phyloP scores from a whole-genome alignment of 108 stramenopile species.

The Pseudonitzschia multistriata region DNA sequence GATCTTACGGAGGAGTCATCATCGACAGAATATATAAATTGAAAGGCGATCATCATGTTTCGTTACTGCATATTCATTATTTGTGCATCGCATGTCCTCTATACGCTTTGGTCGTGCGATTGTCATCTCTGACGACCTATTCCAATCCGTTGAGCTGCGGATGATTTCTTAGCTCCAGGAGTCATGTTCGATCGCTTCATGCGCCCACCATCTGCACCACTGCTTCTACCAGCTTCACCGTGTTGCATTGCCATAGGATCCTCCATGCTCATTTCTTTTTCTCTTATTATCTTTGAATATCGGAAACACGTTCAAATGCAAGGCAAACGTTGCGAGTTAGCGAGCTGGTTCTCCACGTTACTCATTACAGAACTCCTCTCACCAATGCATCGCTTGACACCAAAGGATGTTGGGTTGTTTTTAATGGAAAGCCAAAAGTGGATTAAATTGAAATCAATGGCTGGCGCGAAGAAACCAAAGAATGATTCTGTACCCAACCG shows the following conservation, averaged over 20 bases:
- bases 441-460: no score
- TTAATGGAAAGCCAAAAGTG: no score
- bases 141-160: slow-evolving; percentile 28
- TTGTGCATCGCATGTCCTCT: no score
- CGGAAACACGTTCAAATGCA: not conserved
- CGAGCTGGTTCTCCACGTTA: no score
- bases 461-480: not conserved
- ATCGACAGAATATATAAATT: no score
- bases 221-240: not conserved
- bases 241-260: slow-evolving; percentile 12
- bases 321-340: no score
- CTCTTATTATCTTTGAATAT: slow-evolving; percentile 21
- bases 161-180: slow-evolving; percentile 20
- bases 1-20: no score
- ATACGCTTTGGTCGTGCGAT: not conserved
- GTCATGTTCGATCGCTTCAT: slow-evolving; percentile 7
- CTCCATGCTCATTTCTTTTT: slow-evolving; percentile 29
- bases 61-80: no score
- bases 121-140: slow-evolving; percentile 13
- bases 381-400: no score
- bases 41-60: no score
- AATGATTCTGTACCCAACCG: not conserved
- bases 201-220: slow-evolving; percentile 1
- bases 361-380: no score
- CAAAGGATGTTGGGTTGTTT: no score